A percentile compares a stretch with the other conserved stretches of the same genome.
Conservation (phyloP, 169 alveolate species). For the Cryptosporidium andersoni region DNA sequence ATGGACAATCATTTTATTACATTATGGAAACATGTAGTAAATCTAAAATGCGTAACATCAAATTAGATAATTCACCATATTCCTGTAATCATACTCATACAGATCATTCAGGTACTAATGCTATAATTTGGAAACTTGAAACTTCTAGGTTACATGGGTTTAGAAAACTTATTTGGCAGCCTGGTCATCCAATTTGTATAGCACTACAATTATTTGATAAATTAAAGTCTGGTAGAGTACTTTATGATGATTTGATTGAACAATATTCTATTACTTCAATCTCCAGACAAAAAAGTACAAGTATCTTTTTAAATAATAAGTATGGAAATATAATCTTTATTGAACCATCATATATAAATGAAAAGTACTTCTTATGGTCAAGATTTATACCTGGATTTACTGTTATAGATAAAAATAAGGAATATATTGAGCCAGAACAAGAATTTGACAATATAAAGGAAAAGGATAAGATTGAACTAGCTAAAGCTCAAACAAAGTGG, state of each 20-base stretch:
- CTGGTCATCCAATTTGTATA: conserved; percentile 43
- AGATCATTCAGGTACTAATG: conserved; percentile 48
- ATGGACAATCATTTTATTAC: conserved; percentile 42
- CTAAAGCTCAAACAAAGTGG: no score
- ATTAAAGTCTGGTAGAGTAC: conserved; percentile 19
- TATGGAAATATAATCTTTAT: conserved; percentile 43
- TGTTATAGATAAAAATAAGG: conserved; percentile 40
- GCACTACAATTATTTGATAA: conserved; percentile 46
- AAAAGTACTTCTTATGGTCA: conserved; percentile 58
- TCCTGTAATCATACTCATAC: conserved; percentile 13
- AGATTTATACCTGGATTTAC: conserved; percentile 47
- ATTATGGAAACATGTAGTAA: conserved; percentile 22
- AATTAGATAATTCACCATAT: not conserved
- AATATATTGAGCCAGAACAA: conserved; percentile 53
- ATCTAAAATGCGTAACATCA: conserved; percentile 23
- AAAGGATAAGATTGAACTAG: no score
- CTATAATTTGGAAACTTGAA: conserved; percentile 55
- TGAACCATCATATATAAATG: conserved; percentile 25
- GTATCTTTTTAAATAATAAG: not conserved
- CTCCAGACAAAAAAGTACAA: not conserved
- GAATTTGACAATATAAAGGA: conserved; percentile 24
- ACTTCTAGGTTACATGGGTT: conserved; percentile 41
- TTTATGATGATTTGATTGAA: conserved; percentile 47
- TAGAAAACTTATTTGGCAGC: conserved; percentile 43
- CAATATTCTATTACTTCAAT: not conserved